Base-by-base conservation (phyloP, 805 yeast genomes). In the Debaryomyces prosopidis region DNA sequence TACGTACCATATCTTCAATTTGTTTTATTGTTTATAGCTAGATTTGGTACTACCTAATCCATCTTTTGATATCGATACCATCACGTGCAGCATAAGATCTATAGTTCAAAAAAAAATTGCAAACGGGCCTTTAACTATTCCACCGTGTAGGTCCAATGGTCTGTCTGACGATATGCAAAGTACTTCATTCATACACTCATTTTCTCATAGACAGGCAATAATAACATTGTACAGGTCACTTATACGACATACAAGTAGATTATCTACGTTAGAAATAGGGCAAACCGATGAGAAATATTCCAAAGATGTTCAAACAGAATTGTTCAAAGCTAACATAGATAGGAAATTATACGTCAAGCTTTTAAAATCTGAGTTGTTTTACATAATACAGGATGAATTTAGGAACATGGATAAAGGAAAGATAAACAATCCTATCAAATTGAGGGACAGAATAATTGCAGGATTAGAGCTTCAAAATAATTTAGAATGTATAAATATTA, bases 331-430 rank as follows among this genome's bases (percentile, higher is more conserved):
- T 10, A 28, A 17, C 2, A 15, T 45, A 5, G 47, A 58, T 33
- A 51, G 52, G 4, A 17, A 35, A 16, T 44, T 42, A 30, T 57
- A 61, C 38, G 39, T 51, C 6, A 40, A 43, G 8, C 52, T 50
- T 37, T 43, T 59, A 17, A 34, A 44, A 6, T 46, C 54, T 5
- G 67, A 62, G 40, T 16, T 62, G 35, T 36, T 40, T 11, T 54
- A 55, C 27, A 43, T 40, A 7, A 41, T 51, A 1, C 44, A 45
- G 11, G 55, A 55, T 27, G 60, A 54, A 42, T 52, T 62, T 40
- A 26, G 49, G 28, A 26, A 23, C 6, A 15, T 9, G 5, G 28
- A 14, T 40, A 36, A 27, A 16, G 19, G 17, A 9, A 20, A 37
- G 12, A n/a, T 16, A 2, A 28, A 28, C 17, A 17, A 30, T 40